Conservation (phyloP, 202 grass and related monocot species). For the Hordeum pubiflorum region DNA sequence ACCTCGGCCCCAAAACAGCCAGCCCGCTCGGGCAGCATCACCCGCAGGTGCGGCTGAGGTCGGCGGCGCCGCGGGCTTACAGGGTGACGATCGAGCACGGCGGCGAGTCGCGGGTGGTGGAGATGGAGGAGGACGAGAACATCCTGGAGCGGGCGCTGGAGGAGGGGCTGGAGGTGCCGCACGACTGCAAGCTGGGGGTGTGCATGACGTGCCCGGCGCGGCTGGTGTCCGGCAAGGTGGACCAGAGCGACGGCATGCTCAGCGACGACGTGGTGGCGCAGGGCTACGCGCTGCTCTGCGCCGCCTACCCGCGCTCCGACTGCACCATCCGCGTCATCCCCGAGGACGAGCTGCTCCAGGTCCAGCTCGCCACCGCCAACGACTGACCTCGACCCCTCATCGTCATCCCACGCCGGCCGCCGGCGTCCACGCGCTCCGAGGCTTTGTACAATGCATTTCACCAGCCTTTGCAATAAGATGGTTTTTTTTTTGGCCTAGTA, state of each 20-base stretch:
- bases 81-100: constrained; percentile 89
- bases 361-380: constrained; percentile 92
- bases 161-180: constrained; percentile 74
- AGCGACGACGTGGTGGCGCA: constrained; percentile 82
- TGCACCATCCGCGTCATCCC: constrained; percentile 89
- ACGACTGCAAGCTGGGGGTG: constrained; percentile 97
- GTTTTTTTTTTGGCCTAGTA: background rate
- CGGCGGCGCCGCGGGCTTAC: constrained; percentile 26
- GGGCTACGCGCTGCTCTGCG: constrained; percentile 74
- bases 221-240: constrained; percentile 63
- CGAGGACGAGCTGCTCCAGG: constrained; percentile 83
- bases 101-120: constrained; percentile 45
- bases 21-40: background rate
- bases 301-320: constrained; percentile 79
- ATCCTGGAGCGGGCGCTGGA: constrained; percentile 81
- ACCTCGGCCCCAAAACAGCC: background rate
- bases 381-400: constrained; percentile 36
- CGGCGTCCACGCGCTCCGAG: background rate
- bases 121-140: constrained; percentile 70
- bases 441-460: background rate
- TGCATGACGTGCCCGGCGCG: constrained; percentile 97
- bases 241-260: constrained; percentile 98
- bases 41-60: background rate
- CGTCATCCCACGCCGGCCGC: background rate
- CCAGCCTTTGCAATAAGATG: background rate